Conservation (phyloP, 2,329 filamentous ascomycete genomes). For the Kalmusia sp. region DNA sequence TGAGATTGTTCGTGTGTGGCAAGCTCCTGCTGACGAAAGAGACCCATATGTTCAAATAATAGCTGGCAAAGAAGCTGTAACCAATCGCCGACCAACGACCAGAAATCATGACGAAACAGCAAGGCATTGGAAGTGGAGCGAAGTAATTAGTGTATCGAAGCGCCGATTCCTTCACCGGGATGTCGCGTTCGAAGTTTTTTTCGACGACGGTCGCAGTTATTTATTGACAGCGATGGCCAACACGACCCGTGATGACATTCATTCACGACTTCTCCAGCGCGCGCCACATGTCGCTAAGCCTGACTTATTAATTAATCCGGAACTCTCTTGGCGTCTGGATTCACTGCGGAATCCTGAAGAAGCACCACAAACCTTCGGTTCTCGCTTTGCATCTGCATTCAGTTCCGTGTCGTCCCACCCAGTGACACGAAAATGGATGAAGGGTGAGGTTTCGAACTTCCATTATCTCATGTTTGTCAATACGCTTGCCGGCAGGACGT, state of each 20-base stretch:
- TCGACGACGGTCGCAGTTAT: conserved; percentile 95
- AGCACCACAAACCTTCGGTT: conserved; percentile 73
- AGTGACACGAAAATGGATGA: conserved; percentile 87
- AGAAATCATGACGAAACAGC: conserved; percentile 69
- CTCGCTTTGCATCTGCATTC: conserved; percentile 92
- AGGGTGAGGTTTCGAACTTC: conserved; percentile 96
- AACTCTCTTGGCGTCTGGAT: conserved; percentile 92
- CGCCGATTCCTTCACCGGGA: conserved; percentile 93
- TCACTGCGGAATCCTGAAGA: conserved; percentile 74
- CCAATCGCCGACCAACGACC: conserved; percentile 47
- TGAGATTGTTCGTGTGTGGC: conserved; percentile 96
- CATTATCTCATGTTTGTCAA: conserved; percentile 99
- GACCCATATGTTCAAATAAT: conserved; percentile 97
- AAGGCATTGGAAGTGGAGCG: conserved; percentile 90
- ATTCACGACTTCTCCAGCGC: conserved; percentile 75
- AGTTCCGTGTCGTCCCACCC: conserved; percentile 82
- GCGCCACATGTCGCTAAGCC: conserved; percentile 80
- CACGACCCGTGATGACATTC: conserved; percentile 78
- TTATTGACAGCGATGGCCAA: conserved; percentile 84
- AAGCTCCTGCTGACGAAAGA: conserved; percentile 88
- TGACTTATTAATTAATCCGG: conserved; percentile 74
- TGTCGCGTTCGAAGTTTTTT: conserved; percentile 96
- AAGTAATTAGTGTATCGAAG: conserved; percentile 95
- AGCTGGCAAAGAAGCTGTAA: conserved; percentile 73
- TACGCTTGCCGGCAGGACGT: conserved; percentile 94